Evolutionary conservation across 2,329 filamentous ascomycete species (phyloP).

Genomic region (Calonectria honghensis): DNA sequence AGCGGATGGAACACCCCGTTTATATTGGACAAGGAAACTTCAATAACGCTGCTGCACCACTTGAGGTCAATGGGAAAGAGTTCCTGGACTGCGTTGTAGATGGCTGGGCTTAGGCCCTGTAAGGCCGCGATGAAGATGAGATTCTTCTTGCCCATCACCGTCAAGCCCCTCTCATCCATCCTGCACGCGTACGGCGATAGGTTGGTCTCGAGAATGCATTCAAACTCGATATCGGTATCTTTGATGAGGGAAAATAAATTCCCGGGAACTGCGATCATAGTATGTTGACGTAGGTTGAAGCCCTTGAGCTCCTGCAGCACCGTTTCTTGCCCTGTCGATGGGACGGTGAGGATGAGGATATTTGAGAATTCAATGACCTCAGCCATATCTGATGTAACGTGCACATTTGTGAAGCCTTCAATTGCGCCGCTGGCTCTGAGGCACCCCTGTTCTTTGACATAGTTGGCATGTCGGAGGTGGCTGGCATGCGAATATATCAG

Average conservation of each 20-base stretch:
- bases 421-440: background rate
- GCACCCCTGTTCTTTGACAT: background rate
- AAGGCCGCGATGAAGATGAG: conserved; percentile 11
- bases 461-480: background rate
- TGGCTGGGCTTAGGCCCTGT: background rate
- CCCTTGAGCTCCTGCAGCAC: conserved; percentile 3
- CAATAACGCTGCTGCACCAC: conserved; percentile 10
- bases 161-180: conserved; percentile 3
- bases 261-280: conserved; percentile 10
- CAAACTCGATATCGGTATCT: background rate
- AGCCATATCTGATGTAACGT: conserved; percentile 1
- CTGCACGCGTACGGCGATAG: conserved; percentile 6
- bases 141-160: conserved; percentile 4
- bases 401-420: conserved; percentile 4
- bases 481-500: conserved; percentile 1
- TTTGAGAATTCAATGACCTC: conserved; percentile 19
- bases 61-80: conserved; percentile 7
- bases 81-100: background rate
- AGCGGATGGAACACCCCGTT: conserved; percentile 11
- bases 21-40: conserved; percentile 3
- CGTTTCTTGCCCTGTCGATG: conserved; percentile 2
- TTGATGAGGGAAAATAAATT: conserved; percentile 17
- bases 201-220: conserved; percentile 14
- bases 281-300: conserved; percentile 2
- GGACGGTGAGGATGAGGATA: background rate